phyloP scores from a whole-genome alignment of 176 grass and related monocot genomes.

The Triticum timopheevii region DNA sequence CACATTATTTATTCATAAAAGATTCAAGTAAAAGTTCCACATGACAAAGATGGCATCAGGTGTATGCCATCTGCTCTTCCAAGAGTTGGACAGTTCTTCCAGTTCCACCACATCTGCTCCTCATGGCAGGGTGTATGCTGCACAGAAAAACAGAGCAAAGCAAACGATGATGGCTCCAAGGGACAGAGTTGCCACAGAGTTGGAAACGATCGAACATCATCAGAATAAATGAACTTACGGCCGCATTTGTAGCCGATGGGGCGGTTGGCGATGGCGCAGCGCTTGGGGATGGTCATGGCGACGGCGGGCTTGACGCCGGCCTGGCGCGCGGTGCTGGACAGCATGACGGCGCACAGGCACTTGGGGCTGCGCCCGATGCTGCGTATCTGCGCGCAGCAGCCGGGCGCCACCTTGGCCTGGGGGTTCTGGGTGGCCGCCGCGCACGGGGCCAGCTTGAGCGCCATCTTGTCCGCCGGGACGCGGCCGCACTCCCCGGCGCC shows the following conservation, averaged over 20 bases:
- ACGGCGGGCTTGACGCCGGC: constrained; percentile 70
- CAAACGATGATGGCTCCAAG: neutral
- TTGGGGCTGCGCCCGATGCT: constrained; percentile 55
- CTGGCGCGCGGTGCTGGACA: constrained; percentile 59
- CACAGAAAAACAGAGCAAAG: neutral
- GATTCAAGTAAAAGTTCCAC: neutral
- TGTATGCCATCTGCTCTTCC: neutral
- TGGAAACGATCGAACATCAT: neutral
- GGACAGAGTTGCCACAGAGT: neutral
- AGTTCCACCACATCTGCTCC: neutral
- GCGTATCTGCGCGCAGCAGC: constrained; percentile 69
- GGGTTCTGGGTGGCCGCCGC: constrained; percentile 58
- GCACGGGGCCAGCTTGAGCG: constrained; percentile 63
- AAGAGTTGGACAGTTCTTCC: neutral
- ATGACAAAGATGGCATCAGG: constrained; percentile 20
- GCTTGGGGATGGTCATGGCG: constrained; percentile 82
- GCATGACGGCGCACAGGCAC: constrained; percentile 84
- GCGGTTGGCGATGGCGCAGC: constrained; percentile 71
- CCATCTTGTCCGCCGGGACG: constrained; percentile 45
- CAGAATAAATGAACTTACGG: constrained; percentile 16
- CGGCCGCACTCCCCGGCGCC: constrained; percentile 77
- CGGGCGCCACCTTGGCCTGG: constrained; percentile 31
- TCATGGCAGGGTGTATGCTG: constrained; percentile 67
- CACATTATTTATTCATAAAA: constrained; percentile 11
- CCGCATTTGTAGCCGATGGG: constrained; percentile 89